Base-by-base conservation (phyloP, 2,329 filamentous ascomycete species). In the Aureobasidium sp. region DNA sequence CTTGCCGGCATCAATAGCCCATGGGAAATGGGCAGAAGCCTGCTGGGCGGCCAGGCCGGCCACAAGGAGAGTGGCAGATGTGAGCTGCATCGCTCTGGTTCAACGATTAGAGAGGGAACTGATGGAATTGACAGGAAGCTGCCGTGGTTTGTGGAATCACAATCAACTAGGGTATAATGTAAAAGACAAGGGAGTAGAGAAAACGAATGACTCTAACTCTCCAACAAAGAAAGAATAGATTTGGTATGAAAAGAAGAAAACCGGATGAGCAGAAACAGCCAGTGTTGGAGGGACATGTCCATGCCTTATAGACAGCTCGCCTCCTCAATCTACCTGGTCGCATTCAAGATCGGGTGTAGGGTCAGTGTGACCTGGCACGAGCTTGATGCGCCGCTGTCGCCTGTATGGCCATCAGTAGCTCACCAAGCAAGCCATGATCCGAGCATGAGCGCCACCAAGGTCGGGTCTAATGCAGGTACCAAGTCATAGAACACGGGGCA, bases 1-100 rank as follows among this genome's bases (percentile, higher is more conserved):
- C 64, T 79, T 74, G 52, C 74, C 70, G 61, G 79, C 78, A 66
- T 79, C 75, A 63, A 76, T 75, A 65, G 75, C 72, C 80, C 83
- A 87, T 68, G 67, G 70, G 47, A 51, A 51, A 23, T n/a, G 17
- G 65, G 77, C 80, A 51, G 77, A 71, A 66, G 76, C 79, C 68
- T 78, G 78, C 72, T 79, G 77, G 66, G 74, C 71, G 65, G 71
- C 73, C 50, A 80, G 71, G 66, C 78, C 77, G 67, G 79, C 74
- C 59, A 78, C 74, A 65, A 82, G 68, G 65, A 83, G 67, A 63
- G 64, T 65, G 61, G 69, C 69, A 62, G 63, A 70, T 66, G 64
- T 66, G 58, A 67, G 63, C 62, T 68, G 66, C 68, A 68, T 67
- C 17, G 64, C 67, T 67, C 62, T 48, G 37, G 51, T 63, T 56